Percentiles rank a stretch among this genome's conserved stretches.
Conservation (phyloP, 177 flowering plant genomes). For the Vitis hybrid region DNA sequence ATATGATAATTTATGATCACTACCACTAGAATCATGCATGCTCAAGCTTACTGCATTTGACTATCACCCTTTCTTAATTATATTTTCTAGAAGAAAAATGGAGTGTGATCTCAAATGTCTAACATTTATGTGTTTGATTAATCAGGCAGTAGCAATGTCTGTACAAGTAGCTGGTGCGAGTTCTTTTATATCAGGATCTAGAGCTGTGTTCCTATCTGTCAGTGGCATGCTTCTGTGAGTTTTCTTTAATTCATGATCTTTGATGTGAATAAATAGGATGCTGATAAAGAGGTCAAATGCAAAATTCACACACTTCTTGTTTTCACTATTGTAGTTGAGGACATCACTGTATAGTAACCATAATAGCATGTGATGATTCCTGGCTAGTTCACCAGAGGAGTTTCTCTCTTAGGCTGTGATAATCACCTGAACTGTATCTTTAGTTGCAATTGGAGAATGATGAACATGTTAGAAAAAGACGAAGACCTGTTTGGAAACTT, state of each 20-base stretch:
- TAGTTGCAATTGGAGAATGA: too few species aligned
- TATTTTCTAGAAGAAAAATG: neutral
- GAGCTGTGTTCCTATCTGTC: constrained; percentile 64
- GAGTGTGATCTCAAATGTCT: neutral
- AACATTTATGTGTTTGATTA: constrained; percentile 6
- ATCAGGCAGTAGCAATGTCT: constrained; percentile 76
- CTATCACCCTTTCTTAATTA: neutral
- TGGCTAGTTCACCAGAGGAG: too few species aligned
- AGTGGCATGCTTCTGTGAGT: constrained; percentile 95
- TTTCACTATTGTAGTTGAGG: too few species aligned
- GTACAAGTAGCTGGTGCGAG: constrained; percentile 78
- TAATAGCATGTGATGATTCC: too few species aligned
- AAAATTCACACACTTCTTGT: too few species aligned
- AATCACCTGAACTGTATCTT: too few species aligned
- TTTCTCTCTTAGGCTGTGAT: too few species aligned
- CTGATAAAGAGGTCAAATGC: too few species aligned
- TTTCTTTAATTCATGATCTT: neutral
- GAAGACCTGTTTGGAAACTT: too few species aligned
- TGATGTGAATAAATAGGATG: neutral
- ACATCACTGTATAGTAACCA: too few species aligned
- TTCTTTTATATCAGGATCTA: constrained; percentile 29
- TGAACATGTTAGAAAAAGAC: too few species aligned
- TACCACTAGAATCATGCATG: neutral
- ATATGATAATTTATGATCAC: neutral
- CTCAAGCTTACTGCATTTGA: neutral